Conservation (phyloP, 139 green algal species). For the Chlamydomonas incerta region DNA sequence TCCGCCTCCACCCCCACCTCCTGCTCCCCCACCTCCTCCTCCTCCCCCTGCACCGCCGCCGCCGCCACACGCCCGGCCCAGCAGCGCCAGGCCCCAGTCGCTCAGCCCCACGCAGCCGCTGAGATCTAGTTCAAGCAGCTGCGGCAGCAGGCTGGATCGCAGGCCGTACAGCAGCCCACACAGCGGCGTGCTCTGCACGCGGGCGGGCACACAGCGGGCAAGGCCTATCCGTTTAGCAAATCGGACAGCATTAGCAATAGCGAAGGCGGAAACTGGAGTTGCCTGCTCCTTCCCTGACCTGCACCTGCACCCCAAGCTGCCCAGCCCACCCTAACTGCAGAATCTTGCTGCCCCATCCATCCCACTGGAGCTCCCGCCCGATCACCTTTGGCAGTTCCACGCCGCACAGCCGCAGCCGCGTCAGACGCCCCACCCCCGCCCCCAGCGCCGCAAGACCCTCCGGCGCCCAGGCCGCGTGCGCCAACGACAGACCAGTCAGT, state of each 20-base stretch:
- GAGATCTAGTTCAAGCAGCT: slow-evolving; percentile 22
- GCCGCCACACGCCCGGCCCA: neutral
- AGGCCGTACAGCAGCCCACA: slow-evolving; percentile 25
- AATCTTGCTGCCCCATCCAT: no score
- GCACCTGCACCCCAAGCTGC: no score
- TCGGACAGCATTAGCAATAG: no score
- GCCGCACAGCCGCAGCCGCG: slow-evolving; percentile 5
- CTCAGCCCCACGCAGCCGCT: neutral
- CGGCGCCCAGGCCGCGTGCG: neutral
- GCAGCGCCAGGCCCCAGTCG: slow-evolving; percentile 25
- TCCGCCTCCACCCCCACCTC: no score
- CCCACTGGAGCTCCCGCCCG: no score
- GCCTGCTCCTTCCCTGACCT: no score
- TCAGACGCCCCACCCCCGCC: neutral
- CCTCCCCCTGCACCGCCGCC: neutral
- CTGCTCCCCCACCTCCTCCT: neutral
- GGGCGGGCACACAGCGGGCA: neutral
- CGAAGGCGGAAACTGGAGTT: no score
- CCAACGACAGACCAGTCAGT: neutral
- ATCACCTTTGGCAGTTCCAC: slow-evolving; percentile 14
- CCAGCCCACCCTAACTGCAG: no score
- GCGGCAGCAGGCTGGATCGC: neutral
- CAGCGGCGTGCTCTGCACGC: slow-evolving; percentile 2
- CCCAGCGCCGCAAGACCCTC: neutral
- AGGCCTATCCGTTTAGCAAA: no score